Evolutionary conservation across 179 eudicot genomes (phyloP).

Genomic region (Beta corolliflora): DNA sequence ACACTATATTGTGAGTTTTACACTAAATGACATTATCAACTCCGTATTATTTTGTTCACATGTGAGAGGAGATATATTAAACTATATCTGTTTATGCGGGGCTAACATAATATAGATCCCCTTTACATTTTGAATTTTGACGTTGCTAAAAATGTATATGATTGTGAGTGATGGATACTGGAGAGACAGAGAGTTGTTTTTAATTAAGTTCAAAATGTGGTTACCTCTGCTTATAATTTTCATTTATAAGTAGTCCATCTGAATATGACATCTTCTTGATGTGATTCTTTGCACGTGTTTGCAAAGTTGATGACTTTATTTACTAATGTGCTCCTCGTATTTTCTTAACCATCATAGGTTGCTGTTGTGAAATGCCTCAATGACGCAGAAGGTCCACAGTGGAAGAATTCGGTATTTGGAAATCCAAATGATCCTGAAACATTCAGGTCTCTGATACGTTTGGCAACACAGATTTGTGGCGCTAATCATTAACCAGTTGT

Average conservation of each 20-base stretch:
- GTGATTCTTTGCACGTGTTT: not conserved
- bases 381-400: slow-evolving; percentile 90
- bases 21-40: no score
- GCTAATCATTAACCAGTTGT: not conserved
- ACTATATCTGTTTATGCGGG: no score
- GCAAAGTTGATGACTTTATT: slow-evolving; percentile 6
- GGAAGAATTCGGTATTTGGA: slow-evolving; percentile 98
- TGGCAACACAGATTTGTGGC: slow-evolving; percentile 3
- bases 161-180: not conserved
- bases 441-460: slow-evolving; percentile 55
- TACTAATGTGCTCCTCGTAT: not conserved
- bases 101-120: no score
- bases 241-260: not conserved
- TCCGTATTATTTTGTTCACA: no score
- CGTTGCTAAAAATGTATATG: not conserved
- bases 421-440: slow-evolving; percentile 96
- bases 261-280: not conserved
- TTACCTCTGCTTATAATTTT: not conserved
- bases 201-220: not conserved
- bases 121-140: not conserved
- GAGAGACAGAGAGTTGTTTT: not conserved
- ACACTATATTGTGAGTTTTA: no score
- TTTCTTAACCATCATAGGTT: slow-evolving; percentile 47
- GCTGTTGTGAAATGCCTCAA: slow-evolving; percentile 85
- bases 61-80: no score